Conservation (phyloP, 2,329 filamentous ascomycete species). For the Cladobotryum mycophilum region DNA sequence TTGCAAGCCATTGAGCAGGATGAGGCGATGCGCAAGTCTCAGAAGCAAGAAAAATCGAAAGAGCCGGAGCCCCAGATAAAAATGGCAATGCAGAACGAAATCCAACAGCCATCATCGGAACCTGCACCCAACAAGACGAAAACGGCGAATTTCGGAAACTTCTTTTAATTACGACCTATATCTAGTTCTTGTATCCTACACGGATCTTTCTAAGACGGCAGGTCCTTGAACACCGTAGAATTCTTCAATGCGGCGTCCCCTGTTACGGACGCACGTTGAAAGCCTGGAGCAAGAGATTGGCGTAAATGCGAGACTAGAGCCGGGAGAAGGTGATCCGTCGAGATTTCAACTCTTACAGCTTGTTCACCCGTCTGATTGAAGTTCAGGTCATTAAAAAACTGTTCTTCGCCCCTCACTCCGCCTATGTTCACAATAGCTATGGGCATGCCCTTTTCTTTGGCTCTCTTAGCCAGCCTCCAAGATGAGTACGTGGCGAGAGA, state of each 20-base stretch:
- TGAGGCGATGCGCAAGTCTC: constrained; percentile 45
- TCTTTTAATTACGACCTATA: constrained; percentile 37
- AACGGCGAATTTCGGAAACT: constrained; percentile 36
- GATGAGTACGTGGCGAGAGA: constrained; percentile 93
- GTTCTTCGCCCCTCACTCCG: constrained; percentile 74
- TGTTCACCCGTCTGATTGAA: constrained; percentile 43
- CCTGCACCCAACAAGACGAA: constrained; percentile 20
- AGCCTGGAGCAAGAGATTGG: constrained; percentile 17
- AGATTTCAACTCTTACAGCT: constrained; percentile 51
- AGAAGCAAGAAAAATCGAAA: constrained; percentile 36
- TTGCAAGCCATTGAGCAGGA: constrained; percentile 61
- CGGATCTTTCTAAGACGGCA: constrained; percentile 44
- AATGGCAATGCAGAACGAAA: constrained; percentile 3
- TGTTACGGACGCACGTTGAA: not conserved
- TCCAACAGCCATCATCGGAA: constrained; percentile 15
- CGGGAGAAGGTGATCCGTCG: constrained; percentile 53
- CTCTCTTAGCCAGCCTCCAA: constrained; percentile 80
- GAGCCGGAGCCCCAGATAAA: constrained; percentile 17
- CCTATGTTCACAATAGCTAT: constrained; percentile 85
- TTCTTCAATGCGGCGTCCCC: constrained; percentile 12
- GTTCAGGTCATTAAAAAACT: constrained; percentile 56
- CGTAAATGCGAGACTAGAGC: constrained; percentile 47
- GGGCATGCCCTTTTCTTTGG: constrained; percentile 74
- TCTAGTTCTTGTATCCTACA: constrained; percentile 8
- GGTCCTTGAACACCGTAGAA: constrained; percentile 47